phyloP scores from a whole-genome alignment of 2,329 filamentous ascomycete genomes.

The Colletotrichum sp. region DNA sequence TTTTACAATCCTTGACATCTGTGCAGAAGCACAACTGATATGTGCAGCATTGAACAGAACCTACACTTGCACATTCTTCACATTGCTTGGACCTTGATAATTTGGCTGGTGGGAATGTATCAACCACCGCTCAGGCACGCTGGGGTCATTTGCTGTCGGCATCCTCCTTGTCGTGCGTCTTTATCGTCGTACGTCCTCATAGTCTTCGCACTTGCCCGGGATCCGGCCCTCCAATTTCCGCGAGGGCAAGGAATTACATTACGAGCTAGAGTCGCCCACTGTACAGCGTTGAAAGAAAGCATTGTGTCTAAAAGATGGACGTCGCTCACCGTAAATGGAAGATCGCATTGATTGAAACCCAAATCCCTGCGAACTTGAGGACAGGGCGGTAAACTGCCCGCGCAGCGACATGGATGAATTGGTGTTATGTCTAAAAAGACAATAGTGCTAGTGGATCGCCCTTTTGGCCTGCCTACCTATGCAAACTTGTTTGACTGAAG shows the following conservation, averaged over 20 bases:
- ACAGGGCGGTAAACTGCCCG: too few species aligned
- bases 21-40: fast-evolving
- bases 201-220: fast-evolving
- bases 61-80: not conserved
- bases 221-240: too few species aligned
- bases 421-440: not conserved
- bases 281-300: fast-evolving
- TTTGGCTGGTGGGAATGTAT: not conserved
- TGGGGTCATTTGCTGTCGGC: fast-evolving
- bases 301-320: too few species aligned
- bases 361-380: too few species aligned
- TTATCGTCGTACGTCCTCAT: fast-evolving
- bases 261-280: too few species aligned
- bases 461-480: not conserved
- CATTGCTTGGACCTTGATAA: not conserved
- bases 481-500: not conserved
- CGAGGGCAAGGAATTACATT: fast-evolving
- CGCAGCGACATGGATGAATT: not conserved
- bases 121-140: fast-evolving
- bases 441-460: not conserved
- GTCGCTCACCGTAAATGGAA: too few species aligned
- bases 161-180: fast-evolving
- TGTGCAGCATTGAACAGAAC: not conserved
- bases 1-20: fast-evolving
- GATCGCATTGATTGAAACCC: too few species aligned